A percentile compares a stretch with the other conserved stretches of the same genome.
These are phyloP conservation scores for Metschnikowia hibisci DNA, from an alignment of 805 yeast genomes.

Conservation along the genomic window DNA sequence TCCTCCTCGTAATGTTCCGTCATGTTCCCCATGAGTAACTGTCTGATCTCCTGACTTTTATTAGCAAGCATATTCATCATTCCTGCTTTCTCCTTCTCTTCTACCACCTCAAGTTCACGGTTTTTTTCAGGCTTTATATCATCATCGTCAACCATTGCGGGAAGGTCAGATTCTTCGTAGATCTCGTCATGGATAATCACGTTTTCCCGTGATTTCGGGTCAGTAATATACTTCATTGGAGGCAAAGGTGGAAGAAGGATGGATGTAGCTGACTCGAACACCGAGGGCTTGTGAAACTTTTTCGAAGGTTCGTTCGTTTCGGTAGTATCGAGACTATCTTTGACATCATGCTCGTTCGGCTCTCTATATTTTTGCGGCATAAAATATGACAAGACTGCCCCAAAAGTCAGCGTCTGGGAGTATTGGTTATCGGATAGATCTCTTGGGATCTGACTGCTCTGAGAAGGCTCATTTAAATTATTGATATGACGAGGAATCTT, in stretches of 20 bases:
- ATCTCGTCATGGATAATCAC: constrained; percentile 79
- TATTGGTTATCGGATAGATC: constrained; percentile 16
- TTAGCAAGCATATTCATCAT: constrained; percentile 15
- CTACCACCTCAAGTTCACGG: neutral
- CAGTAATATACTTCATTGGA: constrained; percentile 55
- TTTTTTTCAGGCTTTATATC: neutral
- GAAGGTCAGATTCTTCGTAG: constrained; percentile 57
- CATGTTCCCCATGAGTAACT: constrained; percentile 15
- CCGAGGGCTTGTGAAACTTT: constrained; percentile 64
- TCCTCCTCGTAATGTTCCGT: constrained; percentile 61
- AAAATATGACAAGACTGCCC: constrained; percentile 37
- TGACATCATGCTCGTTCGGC: constrained; percentile 4
- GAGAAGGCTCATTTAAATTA: neutral
- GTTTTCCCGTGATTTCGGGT: constrained; percentile 62
- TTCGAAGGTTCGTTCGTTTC: constrained; percentile 9
- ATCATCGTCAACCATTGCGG: constrained; percentile 3
- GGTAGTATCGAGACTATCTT: constrained; percentile 1
- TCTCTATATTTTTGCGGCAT: constrained; percentile 38
- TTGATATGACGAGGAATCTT: constrained; percentile 1
- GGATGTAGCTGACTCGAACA: constrained; percentile 73
- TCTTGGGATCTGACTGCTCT: constrained; percentile 18
- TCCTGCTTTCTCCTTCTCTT: constrained; percentile 9
- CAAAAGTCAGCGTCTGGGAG: constrained; percentile 26
- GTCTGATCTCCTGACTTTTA: constrained; percentile 17
- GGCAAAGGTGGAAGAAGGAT: constrained; percentile 82